Base-by-base conservation (phyloP, 345 rosid genomes). In the Ricinus communis region DNA sequence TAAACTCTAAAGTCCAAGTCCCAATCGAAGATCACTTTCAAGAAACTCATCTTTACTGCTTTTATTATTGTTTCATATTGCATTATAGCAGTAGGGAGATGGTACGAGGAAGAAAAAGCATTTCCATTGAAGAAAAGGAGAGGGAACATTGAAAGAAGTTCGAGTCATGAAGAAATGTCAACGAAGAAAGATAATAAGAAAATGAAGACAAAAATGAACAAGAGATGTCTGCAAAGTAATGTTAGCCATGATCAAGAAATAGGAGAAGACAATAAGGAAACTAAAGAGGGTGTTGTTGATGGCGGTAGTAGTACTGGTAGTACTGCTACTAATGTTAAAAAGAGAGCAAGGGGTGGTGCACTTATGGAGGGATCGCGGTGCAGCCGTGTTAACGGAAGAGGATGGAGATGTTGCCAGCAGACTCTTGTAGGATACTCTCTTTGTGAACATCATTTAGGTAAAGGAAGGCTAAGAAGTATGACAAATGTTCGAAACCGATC, bases 401-500 rank as follows among this genome's bases (percentile, higher is more conserved):
- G 99, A 58, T 92, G 99, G 99, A 84, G 99, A 72, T 95, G 99
- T 55, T 86, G 93, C 65, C 97, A 92, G 45, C 97, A 84, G 79
- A 95, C 99, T 5, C 91, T 95, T 38, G 90, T 87, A 31, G 97
- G 97, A 4, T 95, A 95, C 75, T 92, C 97, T 0, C 91, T 95
- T 28, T 95, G 99, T 61, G 99, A 95, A 85, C 99, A 95, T 79
- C 99, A 95, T 75, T 77, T 92, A 62, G 99, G 99, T 2, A 95
- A 95, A 80, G 99, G 97, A 56, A 86, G 99, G 65, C 84, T 95
- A 0, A 77, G 97, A 78, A 92, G 93, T 79, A 85, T 85, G 83
- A 81, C 64, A 2, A 83, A 76, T 40, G 88, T 83, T 62, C 76
- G 86, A n/a, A 82, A 72, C 74, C 81, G 82, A 0, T 62, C 77